Percentiles rank a stretch among this genome's conserved stretches.
Conservation (phyloP, 257 asterid species). For the Solanum verrucosum region DNA sequence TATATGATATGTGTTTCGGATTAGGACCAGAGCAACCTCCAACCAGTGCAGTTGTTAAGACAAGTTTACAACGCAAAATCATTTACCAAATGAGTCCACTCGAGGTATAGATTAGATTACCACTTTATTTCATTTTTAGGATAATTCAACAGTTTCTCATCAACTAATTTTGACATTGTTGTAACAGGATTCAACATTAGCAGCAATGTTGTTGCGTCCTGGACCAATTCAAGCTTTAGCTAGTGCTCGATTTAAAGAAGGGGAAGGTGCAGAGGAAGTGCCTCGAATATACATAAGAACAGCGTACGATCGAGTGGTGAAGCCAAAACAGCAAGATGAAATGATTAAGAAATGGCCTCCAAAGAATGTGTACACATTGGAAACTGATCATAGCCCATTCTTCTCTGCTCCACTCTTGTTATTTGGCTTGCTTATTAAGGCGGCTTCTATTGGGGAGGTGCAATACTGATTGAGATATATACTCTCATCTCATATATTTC, state of each 20-base stretch:
- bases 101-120: slow-evolving; percentile 23
- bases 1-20: slow-evolving; percentile 36
- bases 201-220: slow-evolving; percentile 48
- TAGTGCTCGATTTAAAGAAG: slow-evolving; percentile 22
- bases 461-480: neutral
- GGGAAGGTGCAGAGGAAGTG: slow-evolving; percentile 24
- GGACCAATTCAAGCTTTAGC: slow-evolving; percentile 47
- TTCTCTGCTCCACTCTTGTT: slow-evolving; percentile 47
- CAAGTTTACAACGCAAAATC: slow-evolving; percentile 31
- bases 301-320: slow-evolving; percentile 32
- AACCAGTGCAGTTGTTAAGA: slow-evolving; percentile 24
- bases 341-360: slow-evolving; percentile 67
- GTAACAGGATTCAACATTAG: slow-evolving; percentile 41
- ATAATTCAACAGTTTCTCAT: slow-evolving; percentile 6
- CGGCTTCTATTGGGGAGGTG: slow-evolving; percentile 12
- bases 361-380: slow-evolving; percentile 33
- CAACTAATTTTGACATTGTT: neutral
- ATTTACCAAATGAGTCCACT: slow-evolving; percentile 41
- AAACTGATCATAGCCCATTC: slow-evolving; percentile 59
- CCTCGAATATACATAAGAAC: slow-evolving; percentile 46
- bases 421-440: slow-evolving; percentile 41
- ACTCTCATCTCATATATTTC: neutral
- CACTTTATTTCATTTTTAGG: neutral
- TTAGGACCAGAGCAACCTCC: slow-evolving; percentile 48
- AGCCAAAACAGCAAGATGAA: slow-evolving; percentile 51